Conservation (phyloP, 495 filamentous ascomycete species). For the Penicillium flavigenum region DNA sequence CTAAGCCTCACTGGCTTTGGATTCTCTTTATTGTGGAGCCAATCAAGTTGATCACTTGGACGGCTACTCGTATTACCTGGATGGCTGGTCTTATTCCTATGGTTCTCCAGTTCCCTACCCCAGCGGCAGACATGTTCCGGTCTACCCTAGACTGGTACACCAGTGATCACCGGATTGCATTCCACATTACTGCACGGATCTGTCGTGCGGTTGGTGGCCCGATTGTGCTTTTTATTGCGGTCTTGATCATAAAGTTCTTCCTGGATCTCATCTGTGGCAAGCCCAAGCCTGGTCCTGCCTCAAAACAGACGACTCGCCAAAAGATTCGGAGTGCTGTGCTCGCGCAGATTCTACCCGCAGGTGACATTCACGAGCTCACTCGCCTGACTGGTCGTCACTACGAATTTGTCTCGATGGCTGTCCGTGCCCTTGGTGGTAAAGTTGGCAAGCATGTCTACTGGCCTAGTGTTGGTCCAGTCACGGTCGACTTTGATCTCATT, state of each 20-base stretch:
- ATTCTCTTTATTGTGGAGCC: conserved; percentile 31
- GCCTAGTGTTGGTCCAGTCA: conserved; percentile 46
- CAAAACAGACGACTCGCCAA: conserved; percentile 25
- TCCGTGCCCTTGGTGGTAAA: conserved; percentile 41
- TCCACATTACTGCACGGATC: conserved; percentile 38
- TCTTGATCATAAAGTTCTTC: conserved; percentile 28
- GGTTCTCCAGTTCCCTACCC: conserved; percentile 23
- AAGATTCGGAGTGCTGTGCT: conserved; percentile 37
- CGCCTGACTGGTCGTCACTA: conserved; percentile 38
- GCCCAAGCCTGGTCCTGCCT: conserved; percentile 26
- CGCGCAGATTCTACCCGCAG: conserved; percentile 32
- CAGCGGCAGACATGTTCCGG: conserved; percentile 23
- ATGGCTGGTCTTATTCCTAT: conserved; percentile 40
- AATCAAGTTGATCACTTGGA: conserved; percentile 26
- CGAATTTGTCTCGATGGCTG: conserved; percentile 40
- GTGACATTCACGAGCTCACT: conserved; percentile 27
- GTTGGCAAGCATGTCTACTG: conserved; percentile 49
- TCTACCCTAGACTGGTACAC: conserved; percentile 42
- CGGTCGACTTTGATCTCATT: conserved; percentile 47
- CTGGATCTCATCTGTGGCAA: conserved; percentile 33
- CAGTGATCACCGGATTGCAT: conserved; percentile 33
- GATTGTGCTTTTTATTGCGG: conserved; percentile 32
- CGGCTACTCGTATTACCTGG: conserved; percentile 38
- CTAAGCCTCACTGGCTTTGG: conserved; percentile 36
- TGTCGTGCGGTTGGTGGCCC: conserved; percentile 36